These are phyloP conservation scores for Scheffersomyces parashehatae DNA, from an alignment of 1,139 yeast species.

Conservation along the genomic window DNA sequence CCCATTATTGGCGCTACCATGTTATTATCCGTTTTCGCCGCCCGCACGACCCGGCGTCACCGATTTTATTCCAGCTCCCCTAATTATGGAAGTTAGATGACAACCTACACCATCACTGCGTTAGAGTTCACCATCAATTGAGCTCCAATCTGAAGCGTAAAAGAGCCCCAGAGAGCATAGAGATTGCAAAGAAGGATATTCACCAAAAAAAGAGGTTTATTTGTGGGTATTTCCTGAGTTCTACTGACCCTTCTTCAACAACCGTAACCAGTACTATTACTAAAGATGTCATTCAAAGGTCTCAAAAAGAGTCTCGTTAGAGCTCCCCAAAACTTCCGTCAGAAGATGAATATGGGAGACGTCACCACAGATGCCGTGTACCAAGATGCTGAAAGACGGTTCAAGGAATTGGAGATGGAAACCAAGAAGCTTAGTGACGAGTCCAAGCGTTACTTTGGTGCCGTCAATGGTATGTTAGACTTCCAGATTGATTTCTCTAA, in stretches of 20 bases:
- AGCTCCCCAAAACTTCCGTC: slow-evolving; percentile 81
- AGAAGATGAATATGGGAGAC: slow-evolving; percentile 83
- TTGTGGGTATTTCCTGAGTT: not conserved
- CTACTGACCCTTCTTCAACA: slow-evolving; percentile 1
- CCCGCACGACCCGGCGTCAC: too few relatives aligned
- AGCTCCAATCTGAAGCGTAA: too few relatives aligned
- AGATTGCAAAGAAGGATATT: too few relatives aligned
- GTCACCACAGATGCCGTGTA: slow-evolving; percentile 85
- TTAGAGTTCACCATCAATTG: too few relatives aligned
- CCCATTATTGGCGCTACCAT: too few relatives aligned
- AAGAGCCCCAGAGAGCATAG: too few relatives aligned
- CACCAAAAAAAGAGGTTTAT: not conserved
- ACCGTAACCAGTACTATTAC: slow-evolving; percentile 4
- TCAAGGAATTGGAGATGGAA: slow-evolving; percentile 86
- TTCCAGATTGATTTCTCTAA: slow-evolving; percentile 92
- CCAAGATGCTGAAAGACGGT: slow-evolving; percentile 92
- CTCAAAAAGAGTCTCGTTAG: slow-evolving; percentile 82
- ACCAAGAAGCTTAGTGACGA: slow-evolving; percentile 90
- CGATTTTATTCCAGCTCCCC: too few relatives aligned
- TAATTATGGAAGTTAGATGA: too few relatives aligned
- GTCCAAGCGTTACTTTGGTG: slow-evolving; percentile 82
- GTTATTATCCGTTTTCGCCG: too few relatives aligned
- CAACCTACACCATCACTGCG: too few relatives aligned
- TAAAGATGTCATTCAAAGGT: slow-evolving; percentile 87
- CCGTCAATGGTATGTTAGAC: slow-evolving; percentile 90